Base-by-base conservation (phyloP, 2,329 filamentous ascomycete genomes). In the Gnomoniopsis sp. region DNA sequence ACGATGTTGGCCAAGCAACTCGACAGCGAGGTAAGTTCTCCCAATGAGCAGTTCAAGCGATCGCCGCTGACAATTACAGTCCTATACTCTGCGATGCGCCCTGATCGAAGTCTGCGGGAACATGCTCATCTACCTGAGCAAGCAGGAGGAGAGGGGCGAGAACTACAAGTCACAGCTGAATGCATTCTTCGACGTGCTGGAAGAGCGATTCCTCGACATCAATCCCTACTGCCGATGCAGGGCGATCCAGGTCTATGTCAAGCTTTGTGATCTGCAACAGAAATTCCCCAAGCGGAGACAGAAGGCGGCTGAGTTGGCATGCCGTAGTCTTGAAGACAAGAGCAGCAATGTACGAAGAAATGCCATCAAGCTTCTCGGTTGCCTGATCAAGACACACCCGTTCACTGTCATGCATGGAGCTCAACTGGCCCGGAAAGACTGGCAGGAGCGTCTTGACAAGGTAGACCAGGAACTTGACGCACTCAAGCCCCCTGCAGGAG, bases 61-160 rank as follows among this genome's bases (percentile, higher is more conserved):
- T 11, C 11, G 17, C n/a, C 23, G 2, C 36, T 76, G 60, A 75
- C 66, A 19, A 8, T 2, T 11, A 0, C 47, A 90, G 85, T 96
- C 95, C 8, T 96, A 98, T 72, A 96, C 93, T 2, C 82, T 99
- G 23, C 87, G 95, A 59, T 97, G 91, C 70, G 91, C 95, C 4
- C 84, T 99, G 52, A 96, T 99, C 60, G 95, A 99, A 72, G 93
- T 99, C 7, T 98, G 93, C 71, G 96, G 95, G 53, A 98, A 99
- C 73, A 86, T 99, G 75, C 90, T 99, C 68, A 84, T 86, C 17
- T 90, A 97, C 74, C 83, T 99, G 47, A 96, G 89, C 74, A 93
- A 89, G 69, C 89, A 96, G 67, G 91, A 96, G 69, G 93, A 98
- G 71, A 86, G 91, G 53, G 90, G 88, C 67, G 93, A 98, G 66